Percentiles rank a stretch among this genome's conserved stretches.
Evolutionary conservation across 805 yeast genomes (phyloP).

Genomic region (Yamadazyma paraphyllophila): DNA sequence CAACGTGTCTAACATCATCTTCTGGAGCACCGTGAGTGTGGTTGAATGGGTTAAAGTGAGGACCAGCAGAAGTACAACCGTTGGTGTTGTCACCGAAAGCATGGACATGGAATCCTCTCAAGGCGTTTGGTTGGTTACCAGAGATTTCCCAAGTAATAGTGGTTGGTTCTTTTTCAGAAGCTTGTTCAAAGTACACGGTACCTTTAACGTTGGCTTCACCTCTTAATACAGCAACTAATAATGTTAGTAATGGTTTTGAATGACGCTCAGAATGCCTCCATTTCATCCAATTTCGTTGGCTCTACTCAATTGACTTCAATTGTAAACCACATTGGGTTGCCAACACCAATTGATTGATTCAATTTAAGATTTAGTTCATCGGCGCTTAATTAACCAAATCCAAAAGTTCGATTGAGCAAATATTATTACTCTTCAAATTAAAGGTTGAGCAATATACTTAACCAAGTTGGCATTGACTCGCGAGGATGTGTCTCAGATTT

Average conservation of each 20-base stretch:
- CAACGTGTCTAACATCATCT: slow-evolving; percentile 80
- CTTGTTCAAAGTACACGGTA: slow-evolving; percentile 82
- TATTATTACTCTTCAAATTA: not conserved
- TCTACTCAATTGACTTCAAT: too few relatives aligned
- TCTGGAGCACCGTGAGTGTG: slow-evolving; percentile 92
- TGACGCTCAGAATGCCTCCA: too few relatives aligned
- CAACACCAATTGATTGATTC: too few relatives aligned
- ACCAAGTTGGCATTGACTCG: not conserved
- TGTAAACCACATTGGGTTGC: too few relatives aligned
- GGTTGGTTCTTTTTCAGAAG: slow-evolving; percentile 75
- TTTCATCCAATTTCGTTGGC: too few relatives aligned
- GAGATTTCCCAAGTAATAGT: slow-evolving; percentile 82
- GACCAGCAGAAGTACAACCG: slow-evolving; percentile 98
- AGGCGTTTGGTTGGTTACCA: slow-evolving; percentile 86
- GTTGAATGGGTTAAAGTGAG: slow-evolving; percentile 89
- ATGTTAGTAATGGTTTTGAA: slow-evolving; percentile 4
- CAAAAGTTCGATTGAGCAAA: slow-evolving; percentile 6
- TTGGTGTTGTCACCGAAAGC: slow-evolving; percentile 98
- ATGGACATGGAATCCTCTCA: slow-evolving; percentile 97
- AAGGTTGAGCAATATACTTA: not conserved
- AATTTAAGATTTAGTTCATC: too few relatives aligned
- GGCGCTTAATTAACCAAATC: not conserved
- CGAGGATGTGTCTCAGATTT: not conserved
- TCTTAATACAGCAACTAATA: slow-evolving; percentile 87
- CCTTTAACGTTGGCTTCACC: slow-evolving; percentile 93